phyloP scores from a whole-genome alignment of 169 alveolate genomes.

The Fabrea salina region DNA sequence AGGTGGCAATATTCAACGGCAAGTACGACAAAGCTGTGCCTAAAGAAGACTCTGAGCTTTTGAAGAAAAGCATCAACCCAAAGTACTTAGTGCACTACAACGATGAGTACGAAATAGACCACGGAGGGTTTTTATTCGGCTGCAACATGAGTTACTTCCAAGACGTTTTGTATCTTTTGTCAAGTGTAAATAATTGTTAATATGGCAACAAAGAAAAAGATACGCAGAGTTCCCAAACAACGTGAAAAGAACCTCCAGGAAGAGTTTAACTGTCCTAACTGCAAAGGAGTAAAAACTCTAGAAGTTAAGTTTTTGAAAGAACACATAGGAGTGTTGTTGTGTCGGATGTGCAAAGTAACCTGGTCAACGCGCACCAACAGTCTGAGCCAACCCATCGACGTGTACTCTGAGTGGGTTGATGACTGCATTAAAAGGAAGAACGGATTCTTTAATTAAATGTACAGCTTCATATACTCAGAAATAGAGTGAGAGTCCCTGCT shows the following conservation, averaged over 20 bases:
- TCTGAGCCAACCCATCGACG: slow-evolving; percentile 88
- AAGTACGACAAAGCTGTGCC: not conserved
- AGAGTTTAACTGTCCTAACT: slow-evolving; percentile 93
- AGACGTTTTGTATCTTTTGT: too few species aligned
- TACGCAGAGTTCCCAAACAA: too few species aligned
- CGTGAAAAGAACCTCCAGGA: too few species aligned
- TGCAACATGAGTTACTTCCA: slow-evolving; percentile 3
- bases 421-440: too few species aligned
- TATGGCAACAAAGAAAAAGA: too few species aligned
- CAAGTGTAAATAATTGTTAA: too few species aligned
- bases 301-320: slow-evolving; percentile 82
- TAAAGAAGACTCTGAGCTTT: not conserved
- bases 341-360: slow-evolving; percentile 87
- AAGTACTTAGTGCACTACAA: not conserved
- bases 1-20: not conserved
- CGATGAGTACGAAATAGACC: not conserved
- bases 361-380: slow-evolving; percentile 71
- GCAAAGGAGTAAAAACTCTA: slow-evolving; percentile 90
- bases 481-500: slow-evolving; percentile 84
- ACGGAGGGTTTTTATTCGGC: slow-evolving; percentile 8
- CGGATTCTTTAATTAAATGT: too few species aligned
- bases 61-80: not conserved
- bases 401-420: slow-evolving; percentile 90
- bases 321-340: slow-evolving; percentile 56
- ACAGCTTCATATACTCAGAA: too few species aligned